phyloP scores from a whole-genome alignment of 768 basidiomycete species.

The Naganishia antarctica region DNA sequence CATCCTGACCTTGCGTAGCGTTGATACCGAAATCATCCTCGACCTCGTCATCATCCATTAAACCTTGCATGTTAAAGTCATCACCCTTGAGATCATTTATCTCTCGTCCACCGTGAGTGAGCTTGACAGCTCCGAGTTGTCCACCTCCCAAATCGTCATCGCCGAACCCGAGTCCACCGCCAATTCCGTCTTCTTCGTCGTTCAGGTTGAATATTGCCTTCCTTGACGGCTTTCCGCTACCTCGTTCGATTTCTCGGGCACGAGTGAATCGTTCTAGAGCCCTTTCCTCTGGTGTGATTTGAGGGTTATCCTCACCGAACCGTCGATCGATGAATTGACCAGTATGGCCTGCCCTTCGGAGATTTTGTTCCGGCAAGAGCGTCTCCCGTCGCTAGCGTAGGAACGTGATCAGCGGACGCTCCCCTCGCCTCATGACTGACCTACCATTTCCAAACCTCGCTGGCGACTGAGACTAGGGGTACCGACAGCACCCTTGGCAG shows the following conservation, averaged over 20 bases:
- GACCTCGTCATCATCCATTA: slow-evolving; percentile 39
- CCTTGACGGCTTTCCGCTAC: slow-evolving; percentile 52
- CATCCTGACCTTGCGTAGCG: slow-evolving; percentile 38
- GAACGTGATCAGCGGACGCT: slow-evolving; percentile 10
- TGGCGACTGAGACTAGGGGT: slow-evolving; percentile 83
- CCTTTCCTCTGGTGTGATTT: slow-evolving; percentile 89
- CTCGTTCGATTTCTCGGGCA: slow-evolving; percentile 65
- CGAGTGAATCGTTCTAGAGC: slow-evolving; percentile 94
- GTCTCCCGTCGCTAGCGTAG: slow-evolving; percentile 69
- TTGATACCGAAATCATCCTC: slow-evolving; percentile 66
- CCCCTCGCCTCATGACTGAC: slow-evolving; percentile 31
- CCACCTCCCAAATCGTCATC: slow-evolving; percentile 52
- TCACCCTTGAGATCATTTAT: slow-evolving; percentile 46
- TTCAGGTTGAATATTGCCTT: slow-evolving; percentile 77
- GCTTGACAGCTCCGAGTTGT: slow-evolving; percentile 23
- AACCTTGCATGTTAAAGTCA: slow-evolving; percentile 43
- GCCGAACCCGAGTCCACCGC: slow-evolving; percentile 41
- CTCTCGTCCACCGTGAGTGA: slow-evolving; percentile 47
- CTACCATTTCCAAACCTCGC: slow-evolving; percentile 80
- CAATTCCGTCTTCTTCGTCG: slow-evolving; percentile 51
- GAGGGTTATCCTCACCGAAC: slow-evolving; percentile 91
- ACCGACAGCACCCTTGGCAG: slow-evolving; percentile 70
- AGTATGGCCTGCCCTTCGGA: slow-evolving; percentile 61
- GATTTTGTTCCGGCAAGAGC: slow-evolving; percentile 78
- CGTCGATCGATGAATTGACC: slow-evolving; percentile 89